Percentiles rank a stretch among this genome's conserved stretches.
phyloP scores from a whole-genome alignment of 805 yeast species.

The Naumovozyma castellii region DNA sequence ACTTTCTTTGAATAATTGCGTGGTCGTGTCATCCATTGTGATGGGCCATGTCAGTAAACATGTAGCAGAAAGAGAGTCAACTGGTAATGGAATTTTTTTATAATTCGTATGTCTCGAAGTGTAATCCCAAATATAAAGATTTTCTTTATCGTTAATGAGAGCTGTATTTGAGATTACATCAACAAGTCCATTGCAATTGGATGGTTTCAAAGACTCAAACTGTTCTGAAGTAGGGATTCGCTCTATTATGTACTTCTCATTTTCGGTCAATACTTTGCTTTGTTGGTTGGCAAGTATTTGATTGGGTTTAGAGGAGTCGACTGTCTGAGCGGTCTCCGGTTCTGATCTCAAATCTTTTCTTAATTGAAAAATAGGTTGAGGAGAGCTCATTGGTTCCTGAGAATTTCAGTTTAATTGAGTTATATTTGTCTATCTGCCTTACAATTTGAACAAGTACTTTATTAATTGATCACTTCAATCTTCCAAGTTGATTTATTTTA shows the following conservation, averaged over 20 bases:
- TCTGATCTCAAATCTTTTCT: constrained; percentile 20
- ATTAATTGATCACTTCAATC: too few species aligned
- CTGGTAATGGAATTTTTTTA: constrained; percentile 15
- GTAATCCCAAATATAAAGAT: constrained; percentile 62
- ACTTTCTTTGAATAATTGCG: background rate
- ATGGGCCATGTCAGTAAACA: constrained; percentile 26
- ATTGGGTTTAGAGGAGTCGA: background rate
- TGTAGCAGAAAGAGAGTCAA: constrained; percentile 10
- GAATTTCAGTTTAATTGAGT: too few species aligned
- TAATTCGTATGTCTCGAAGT: constrained; percentile 42
- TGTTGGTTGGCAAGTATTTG: constrained; percentile 1
- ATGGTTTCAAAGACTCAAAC: background rate
- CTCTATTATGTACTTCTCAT: constrained; percentile 23
- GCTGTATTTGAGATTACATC: constrained; percentile 43
- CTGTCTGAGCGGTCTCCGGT: background rate
- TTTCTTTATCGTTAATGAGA: constrained; percentile 38
- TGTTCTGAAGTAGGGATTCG: constrained; percentile 8
- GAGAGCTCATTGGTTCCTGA: background rate
- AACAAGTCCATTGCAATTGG: constrained; percentile 33
- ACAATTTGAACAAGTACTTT: too few species aligned
- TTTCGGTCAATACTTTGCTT: constrained; percentile 22
- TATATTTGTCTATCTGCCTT: too few species aligned
- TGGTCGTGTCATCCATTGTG: constrained; percentile 16
- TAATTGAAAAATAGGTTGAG: constrained; percentile 22
- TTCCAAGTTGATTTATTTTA: too few species aligned